Evolutionary conservation across 768 basidiomycete species (phyloP), one percentile per base, ranked within the genome.

Genomic region (Leccinum subtestaceum): DNA sequence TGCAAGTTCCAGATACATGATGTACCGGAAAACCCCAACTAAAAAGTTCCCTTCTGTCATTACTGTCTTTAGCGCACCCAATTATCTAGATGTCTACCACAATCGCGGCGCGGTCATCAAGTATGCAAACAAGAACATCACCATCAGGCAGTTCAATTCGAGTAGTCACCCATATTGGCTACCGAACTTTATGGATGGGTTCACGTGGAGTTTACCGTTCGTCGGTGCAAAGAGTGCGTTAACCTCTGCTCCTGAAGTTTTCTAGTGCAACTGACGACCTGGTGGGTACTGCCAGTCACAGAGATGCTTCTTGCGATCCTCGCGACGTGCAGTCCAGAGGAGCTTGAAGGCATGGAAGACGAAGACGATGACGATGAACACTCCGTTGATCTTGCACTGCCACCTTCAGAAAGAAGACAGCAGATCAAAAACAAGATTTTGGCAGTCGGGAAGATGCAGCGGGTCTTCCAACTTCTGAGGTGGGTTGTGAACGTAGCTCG

Each of bases 171-270:
- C 93, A 4, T 98, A 93, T 74, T 97, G 95, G 93, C 76, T 99
- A 32, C 96, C 96, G 0, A 98, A 98, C 75, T 97, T 98, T 64
- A 95, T 97, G 88, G 93, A 98, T 70, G 95, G 91, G 32, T 98
- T 99, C 71, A 98, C 95, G 2, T 99, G 96, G 96, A 93, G 91
- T 81, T 72, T 99, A 59, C 96, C 96, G 0, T 99, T 99, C 69
- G 96, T 99, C 3, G 96, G 95, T 52, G 88, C 92, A 55, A 99
- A 99, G 78, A 98, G 96, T 96, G 64, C 57, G 93, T 64, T 19
- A 0, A 13, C n/a, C 36, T n/a, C 13, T 49, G 2, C 32, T 7
- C 10, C 38, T 32, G 21, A 17, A 3, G 2, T 6, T 13, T 29
- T 36, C 17, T 6, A 23, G 0, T 19, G 38, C 5, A 29, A 43